Evolutionary conservation across 2,329 filamentous ascomycete genomes (phyloP).

Genomic region (Penicillium sp.): DNA sequence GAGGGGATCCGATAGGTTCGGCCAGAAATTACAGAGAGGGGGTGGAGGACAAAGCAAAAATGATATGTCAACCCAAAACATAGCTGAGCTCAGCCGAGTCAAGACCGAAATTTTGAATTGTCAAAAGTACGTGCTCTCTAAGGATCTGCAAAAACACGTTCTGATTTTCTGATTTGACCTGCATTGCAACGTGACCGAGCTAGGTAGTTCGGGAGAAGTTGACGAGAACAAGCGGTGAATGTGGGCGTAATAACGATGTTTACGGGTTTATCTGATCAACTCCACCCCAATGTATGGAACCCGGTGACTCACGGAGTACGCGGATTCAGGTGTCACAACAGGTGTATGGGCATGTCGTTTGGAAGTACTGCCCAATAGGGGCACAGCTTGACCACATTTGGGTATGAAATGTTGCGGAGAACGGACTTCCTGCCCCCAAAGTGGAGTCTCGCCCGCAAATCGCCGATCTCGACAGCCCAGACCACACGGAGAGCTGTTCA

Average conservation of each 20-base stretch:
- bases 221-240: conserved; percentile 23
- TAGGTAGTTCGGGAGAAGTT: no score
- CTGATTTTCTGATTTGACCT: neutral
- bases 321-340: conserved; percentile 9
- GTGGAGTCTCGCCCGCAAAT: conserved; percentile 24
- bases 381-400: neutral
- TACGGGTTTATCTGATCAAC: conserved; percentile 19
- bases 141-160: conserved; percentile 9
- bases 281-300: neutral
- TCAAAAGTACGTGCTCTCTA: conserved; percentile 17
- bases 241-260: conserved; percentile 12
- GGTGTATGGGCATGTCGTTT: conserved; percentile 2
- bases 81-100: neutral
- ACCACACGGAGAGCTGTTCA: conserved; percentile 15
- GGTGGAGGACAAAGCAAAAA: conserved; percentile 6
- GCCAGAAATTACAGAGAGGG: neutral
- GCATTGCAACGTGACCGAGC: conserved; percentile 1
- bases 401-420: conserved; percentile 6
- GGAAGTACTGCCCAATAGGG: conserved; percentile 9
- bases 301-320: conserved; percentile 5
- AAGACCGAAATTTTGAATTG: conserved; percentile 17
- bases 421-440: conserved; percentile 6
- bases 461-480: conserved; percentile 22
- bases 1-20: conserved; percentile 14
- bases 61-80: conserved; percentile 18